Percentiles rank a stretch among this genome's conserved stretches.
phyloP scores from a whole-genome alignment of 257 asterid species.

The Fraxinus pennsylvanica region DNA sequence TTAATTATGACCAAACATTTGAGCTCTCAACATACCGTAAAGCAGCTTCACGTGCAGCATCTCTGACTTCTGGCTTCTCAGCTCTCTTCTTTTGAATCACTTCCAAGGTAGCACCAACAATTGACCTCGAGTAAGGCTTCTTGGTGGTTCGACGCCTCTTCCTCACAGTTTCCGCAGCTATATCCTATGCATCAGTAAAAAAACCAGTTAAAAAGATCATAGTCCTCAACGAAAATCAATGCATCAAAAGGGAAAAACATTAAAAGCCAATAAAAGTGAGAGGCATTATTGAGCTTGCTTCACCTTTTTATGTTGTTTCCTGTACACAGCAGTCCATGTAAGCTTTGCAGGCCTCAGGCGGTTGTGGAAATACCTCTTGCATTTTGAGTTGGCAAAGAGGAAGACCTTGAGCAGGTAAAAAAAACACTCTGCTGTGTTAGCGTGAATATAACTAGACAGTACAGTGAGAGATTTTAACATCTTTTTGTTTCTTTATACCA shows the following conservation, averaged over 20 bases:
- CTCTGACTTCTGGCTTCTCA: constrained; percentile 21
- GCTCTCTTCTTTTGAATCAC: constrained; percentile 16
- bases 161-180: constrained; percentile 54
- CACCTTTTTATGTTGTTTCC: constrained; percentile 63
- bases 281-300: not conserved
- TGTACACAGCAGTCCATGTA: constrained; percentile 62
- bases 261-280: not conserved
- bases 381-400: constrained; percentile 56
- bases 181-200: constrained; percentile 35
- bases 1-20: not conserved
- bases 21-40: not conserved
- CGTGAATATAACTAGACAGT: not conserved
- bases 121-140: constrained; percentile 71
- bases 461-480: not conserved
- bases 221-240: not conserved
- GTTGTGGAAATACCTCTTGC: constrained; percentile 61
- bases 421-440: not conserved
- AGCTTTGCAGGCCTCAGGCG: constrained; percentile 64
- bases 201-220: not conserved
- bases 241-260: not conserved
- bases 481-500: not conserved
- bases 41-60: constrained; percentile 22
- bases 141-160: constrained; percentile 64
- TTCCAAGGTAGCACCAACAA: constrained; percentile 20
- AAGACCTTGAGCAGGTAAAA: constrained; percentile 37